Evolutionary conservation across 2,329 filamentous ascomycete species (phyloP).

Genomic region (Xylariaceae sp.): DNA sequence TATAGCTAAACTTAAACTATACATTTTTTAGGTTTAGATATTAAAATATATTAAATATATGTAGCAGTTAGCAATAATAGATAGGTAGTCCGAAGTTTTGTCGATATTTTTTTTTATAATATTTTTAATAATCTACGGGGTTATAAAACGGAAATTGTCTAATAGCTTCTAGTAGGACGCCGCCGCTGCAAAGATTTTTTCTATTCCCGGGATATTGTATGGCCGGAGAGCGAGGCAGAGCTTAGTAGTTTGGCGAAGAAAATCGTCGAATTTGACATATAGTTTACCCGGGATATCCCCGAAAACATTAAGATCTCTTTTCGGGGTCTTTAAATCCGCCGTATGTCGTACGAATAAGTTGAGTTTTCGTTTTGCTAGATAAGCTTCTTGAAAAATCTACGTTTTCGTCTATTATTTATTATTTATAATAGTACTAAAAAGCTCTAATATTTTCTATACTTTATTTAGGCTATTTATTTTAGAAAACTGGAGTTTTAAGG

Average conservation of each 20-base stretch:
- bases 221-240: neutral
- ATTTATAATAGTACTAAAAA: neutral
- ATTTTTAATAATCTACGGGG: neutral
- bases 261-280: neutral
- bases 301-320: neutral
- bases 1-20: neutral
- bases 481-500: neutral
- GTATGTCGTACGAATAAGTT: neutral
- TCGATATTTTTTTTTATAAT: neutral
- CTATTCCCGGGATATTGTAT: neutral
- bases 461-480: neutral
- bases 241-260: neutral
- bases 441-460: neutral
- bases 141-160: neutral
- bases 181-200: neutral
- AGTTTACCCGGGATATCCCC: neutral
- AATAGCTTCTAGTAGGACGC: neutral
- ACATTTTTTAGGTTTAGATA: neutral
- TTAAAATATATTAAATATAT: neutral
- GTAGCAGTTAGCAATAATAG: neutral
- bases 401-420: neutral
- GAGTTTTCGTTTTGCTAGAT: neutral
- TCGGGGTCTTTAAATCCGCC: neutral
- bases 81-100: neutral
- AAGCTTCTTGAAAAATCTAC: neutral